Base-by-base conservation (phyloP, 2,329 filamentous ascomycete genomes). In the Phialophora verrucosa region DNA sequence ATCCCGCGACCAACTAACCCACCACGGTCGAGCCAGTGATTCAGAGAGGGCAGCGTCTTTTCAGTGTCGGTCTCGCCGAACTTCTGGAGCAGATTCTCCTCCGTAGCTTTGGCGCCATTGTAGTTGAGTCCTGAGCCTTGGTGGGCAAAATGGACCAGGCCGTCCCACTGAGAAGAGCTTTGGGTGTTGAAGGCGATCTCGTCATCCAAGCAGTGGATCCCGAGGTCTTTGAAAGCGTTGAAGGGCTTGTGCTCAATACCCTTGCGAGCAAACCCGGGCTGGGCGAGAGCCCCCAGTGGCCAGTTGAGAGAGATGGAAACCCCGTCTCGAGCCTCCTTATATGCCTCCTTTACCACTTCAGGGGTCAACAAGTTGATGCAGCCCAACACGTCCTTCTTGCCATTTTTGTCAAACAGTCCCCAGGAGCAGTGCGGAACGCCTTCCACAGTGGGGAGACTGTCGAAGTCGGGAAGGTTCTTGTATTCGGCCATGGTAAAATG, bases 341-440 rank as follows among this genome's bases (percentile, higher is more conserved):
- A 76, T 0, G 80, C 80, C 10, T 74, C 72, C 10, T 74, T 74
- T n/a, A 58, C 12, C 12, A 81, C 76, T 12, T 76, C 76, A 14
- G 80, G 78, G 0, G 83, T 86, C 60, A 87, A 76, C 6, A 85
- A 76, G 71, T 86, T 86, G 1, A 87, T 76, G 69, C 81, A 83
- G 23, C 84, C 84, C 8, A 84, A 77, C 66, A 85, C 75, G 63
- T 86, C 84, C 2, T 77, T 32, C 31, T 32, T 32, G 31, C 31
- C 31, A 64, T 3, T 76, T 71, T 55, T 55, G 51, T 55, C 51
- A 32, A 55, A 86, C 2, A 85, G 78, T 0, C 83, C 83, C 84
- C 84, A 87, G 4, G 84, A 82, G 20, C 55, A 61, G 51, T 55
- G 27, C 11, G 51, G 51, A 14, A 32, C 35, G 25, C 51, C 51